Base-by-base conservation (phyloP, 129 eudicot genomes). In the Pittosporum tobira region DNA sequence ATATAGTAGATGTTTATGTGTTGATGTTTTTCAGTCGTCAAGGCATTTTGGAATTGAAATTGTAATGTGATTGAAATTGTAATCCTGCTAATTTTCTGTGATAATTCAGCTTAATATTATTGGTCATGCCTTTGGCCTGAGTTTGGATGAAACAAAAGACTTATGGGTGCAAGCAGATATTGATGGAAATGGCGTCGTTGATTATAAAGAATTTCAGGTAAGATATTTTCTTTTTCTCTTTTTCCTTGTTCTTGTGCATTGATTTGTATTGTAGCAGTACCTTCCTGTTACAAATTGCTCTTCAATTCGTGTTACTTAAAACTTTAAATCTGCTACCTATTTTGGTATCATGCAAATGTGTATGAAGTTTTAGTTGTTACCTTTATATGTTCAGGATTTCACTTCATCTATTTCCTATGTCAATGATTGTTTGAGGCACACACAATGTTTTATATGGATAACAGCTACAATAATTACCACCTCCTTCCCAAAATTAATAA, bases 101-200 rank as follows among this genome's bases (percentile, higher is more conserved):
- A 52, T 31, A 47, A 18, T 77, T 58, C 96, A 93, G 99, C 84
- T 93, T 67, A 77, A 76, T 66, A 68, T 93, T 72, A 71, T 70
- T 34, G 96, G 96, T 40, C 78, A 87, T 34, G 34, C 69, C 48
- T 59, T 79, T 37, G 99, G 99, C 27, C 78, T 93, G 62, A 74
- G 73, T 30, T 74, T 40, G 47, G 93, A 87, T 43, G 99, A 87
- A 77, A 80, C 74, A 62, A 57, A 81, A 55, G 94, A 84, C 66
- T 68, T 93, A 54, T 93, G 99, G 99, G 73, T 66, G 69, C 99
- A 93, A 62, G 96, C 88, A 19, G 99, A 87, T 67, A 53, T 81
- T 14, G 99, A 93, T 70, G 88, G 86, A 67, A 87, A 87, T 57
- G 94, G 94, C 15, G 75, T 79, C 53, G 83, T 93, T 38, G 94